Conservation (phyloP, 2,329 filamentous ascomycete genomes). For the Onygenales sp. region DNA sequence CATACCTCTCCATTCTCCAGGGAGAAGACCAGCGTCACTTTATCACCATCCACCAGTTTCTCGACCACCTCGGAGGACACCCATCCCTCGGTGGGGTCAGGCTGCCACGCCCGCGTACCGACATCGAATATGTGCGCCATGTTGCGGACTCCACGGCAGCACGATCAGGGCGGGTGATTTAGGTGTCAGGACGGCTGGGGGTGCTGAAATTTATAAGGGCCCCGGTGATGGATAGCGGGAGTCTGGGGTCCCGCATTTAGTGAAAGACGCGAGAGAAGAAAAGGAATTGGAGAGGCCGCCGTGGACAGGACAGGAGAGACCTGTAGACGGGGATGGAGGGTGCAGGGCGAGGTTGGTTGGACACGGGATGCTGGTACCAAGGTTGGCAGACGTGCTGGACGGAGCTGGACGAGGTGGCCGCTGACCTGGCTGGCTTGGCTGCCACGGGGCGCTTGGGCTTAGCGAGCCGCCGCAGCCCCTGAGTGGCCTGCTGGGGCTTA, state of each 20-base stretch:
- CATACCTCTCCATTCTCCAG: constrained; percentile 87
- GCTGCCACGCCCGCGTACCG: constrained; percentile 96
- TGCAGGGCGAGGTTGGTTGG: too few species aligned
- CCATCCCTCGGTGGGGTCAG: constrained; percentile 92
- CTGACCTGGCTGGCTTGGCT: too few species aligned
- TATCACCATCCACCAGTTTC: constrained; percentile 74
- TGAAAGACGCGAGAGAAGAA: not conserved
- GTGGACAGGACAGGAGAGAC: too few species aligned
- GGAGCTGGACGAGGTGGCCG: too few species aligned
- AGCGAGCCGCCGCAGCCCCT: too few species aligned
- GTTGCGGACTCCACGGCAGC: constrained; percentile 20
- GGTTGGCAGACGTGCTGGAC: too few species aligned
- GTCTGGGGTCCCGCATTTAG: not conserved
- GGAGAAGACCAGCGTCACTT: constrained; percentile 77
- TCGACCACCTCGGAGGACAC: constrained; percentile 87
- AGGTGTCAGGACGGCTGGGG: constrained; percentile 8
- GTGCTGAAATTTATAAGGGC: not conserved
- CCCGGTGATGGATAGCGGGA: too few species aligned
- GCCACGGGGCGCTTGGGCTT: too few species aligned
- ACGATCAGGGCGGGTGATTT: not conserved
- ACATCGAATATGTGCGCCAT: constrained; percentile 96
- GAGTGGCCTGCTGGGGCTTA: too few species aligned
- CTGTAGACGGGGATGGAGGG: too few species aligned
- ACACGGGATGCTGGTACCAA: too few species aligned
- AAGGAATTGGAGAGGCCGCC: not conserved